Evolutionary conservation across 225 moss, liverwort and hornwort genomes (phyloP).

Genomic region (Physcomitrellopsis africana): DNA sequence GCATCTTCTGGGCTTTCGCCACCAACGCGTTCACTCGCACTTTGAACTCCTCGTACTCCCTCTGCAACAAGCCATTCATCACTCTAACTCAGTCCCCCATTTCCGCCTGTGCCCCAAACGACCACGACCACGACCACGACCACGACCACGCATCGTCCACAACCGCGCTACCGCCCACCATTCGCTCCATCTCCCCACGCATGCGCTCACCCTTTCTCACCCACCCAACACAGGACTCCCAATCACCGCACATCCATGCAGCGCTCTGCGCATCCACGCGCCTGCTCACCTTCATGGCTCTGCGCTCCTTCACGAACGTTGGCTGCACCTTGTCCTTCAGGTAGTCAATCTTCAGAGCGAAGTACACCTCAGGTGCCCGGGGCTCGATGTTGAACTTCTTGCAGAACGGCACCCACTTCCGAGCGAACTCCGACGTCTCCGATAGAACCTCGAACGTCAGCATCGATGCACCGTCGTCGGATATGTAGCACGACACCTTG

Average conservation of each 20-base stretch:
- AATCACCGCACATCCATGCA: too few species aligned
- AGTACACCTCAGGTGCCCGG: conserved; percentile 71
- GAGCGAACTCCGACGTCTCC: conserved; percentile 70
- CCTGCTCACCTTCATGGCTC: conserved; percentile 67
- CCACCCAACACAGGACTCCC: too few species aligned
- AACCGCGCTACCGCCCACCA: too few species aligned
- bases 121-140: too few species aligned
- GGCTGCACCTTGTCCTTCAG: conserved; percentile 75
- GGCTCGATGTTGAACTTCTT: conserved; percentile 74
- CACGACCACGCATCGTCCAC: too few species aligned
- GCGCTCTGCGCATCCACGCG: neutral
- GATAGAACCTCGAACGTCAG: conserved; percentile 69
- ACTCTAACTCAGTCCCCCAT: neutral
- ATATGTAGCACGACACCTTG: conserved; percentile 76
- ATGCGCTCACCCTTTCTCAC: too few species aligned
- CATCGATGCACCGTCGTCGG: conserved; percentile 77
- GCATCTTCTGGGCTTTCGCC: conserved; percentile 65
- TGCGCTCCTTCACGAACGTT: conserved; percentile 70
- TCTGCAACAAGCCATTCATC: conserved; percentile 32
- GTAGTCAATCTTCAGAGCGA: conserved; percentile 70
- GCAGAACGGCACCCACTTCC: conserved; percentile 79
- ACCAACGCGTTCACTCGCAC: conserved; percentile 68
- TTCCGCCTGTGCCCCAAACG: too few species aligned
- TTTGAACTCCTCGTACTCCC: conserved; percentile 72
- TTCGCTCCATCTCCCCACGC: too few species aligned